Evolutionary conservation across 805 yeast species (phyloP), one percentile per base, ranked within the genome.

Genomic region (Metschnikowia arizonensis): DNA sequence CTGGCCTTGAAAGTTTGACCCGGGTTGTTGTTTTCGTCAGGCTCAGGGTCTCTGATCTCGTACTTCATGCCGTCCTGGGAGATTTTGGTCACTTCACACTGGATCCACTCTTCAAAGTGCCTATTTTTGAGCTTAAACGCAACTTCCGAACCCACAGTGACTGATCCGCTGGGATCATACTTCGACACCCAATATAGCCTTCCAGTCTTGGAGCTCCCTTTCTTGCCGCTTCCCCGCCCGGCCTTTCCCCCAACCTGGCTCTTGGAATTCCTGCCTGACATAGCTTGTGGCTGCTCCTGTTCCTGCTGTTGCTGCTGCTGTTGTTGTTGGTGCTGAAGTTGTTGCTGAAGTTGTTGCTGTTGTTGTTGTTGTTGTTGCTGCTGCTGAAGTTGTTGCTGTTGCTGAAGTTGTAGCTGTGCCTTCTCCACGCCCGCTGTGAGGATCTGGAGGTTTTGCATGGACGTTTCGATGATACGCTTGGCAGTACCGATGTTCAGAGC

Each of bases 11-110:
- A 93, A 1, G 85, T 73, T 56, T 84, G 91, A 2, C 96, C 97
- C 3, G 90, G 85, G 46, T 90, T 88, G 50, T 85, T 87, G 54
- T 82, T 77, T 57, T 91, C 98, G 59, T 93, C 99, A 0, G 99
- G 98, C 58, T 93, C 99, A 0, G 98, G 97, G 63, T 93, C 99
- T 55, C 88, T 80, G n/a, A 93, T 90, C 64, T 93, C 98, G 61
- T 83, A 89, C 54, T 58, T 52, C 42, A 57, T 68, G 1, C 93
- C 91, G 53, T 88, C 96, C 1, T 79, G 79, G n/a, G 81, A 65
- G 3, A 91, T 81, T 53, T 79, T 81, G 23, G 83, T 77, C 12
- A 93, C 95, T 58, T 85, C 88, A 68, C 99, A 93, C 62, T 88
- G 96, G 55, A 93, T 88, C 99, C 99, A 93, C 60, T 91, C 98